Conservation (phyloP, 1,139 yeast species). For the Oligophagozyma castellii region DNA sequence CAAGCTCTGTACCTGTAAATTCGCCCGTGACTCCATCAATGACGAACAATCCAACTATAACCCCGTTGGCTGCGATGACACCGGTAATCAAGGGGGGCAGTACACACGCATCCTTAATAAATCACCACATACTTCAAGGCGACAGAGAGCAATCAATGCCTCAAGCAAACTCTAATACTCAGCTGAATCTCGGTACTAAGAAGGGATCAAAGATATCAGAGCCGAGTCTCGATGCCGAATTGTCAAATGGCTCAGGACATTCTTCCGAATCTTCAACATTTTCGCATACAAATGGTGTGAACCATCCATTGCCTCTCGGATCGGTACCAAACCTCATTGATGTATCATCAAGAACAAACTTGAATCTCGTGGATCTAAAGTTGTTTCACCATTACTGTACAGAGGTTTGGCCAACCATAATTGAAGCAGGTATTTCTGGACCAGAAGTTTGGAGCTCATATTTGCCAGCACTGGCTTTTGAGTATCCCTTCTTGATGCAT, state of each 20-base stretch:
- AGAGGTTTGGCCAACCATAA: slow-evolving; percentile 72
- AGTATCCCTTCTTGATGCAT: slow-evolving; percentile 85
- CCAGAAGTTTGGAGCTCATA: slow-evolving; percentile 78
- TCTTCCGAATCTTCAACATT: neutral
- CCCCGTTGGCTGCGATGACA: too few species aligned
- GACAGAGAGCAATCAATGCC: neutral
- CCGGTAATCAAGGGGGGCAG: too few species aligned
- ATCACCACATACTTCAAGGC: neutral
- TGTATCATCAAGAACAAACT: slow-evolving; percentile 23
- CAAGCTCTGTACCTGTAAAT: neutral
- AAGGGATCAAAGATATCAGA: neutral
- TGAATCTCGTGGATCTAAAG: slow-evolving; percentile 66
- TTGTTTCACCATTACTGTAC: slow-evolving; percentile 81
- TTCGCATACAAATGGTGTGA: neutral
- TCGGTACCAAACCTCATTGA: slow-evolving; percentile 13
- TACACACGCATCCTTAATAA: neutral
- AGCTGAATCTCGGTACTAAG: neutral
- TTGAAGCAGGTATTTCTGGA: slow-evolving; percentile 83
- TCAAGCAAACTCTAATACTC: neutral
- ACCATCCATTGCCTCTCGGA: slow-evolving; percentile 2
- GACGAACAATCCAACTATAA: neutral
- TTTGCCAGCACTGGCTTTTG: slow-evolving; percentile 78
- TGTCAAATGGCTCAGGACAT: neutral
- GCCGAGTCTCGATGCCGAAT: neutral
- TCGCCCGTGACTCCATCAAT: neutral